phyloP scores from a whole-genome alignment of 208 protist species.

The Acanthamoeba triangularis region DNA sequence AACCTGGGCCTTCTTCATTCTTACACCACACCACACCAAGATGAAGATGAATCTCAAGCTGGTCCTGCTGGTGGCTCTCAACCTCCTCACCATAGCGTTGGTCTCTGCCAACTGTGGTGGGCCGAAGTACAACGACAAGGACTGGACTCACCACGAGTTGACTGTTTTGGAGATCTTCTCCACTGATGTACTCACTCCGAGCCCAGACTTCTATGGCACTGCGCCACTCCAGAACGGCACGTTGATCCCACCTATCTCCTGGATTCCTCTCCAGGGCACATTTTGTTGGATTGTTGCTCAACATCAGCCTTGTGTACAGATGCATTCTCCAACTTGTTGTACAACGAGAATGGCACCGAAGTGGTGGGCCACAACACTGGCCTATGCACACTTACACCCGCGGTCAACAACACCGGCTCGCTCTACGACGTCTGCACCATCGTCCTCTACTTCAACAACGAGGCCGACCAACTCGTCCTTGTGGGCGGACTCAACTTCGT shows the following conservation, averaged over 20 bases:
- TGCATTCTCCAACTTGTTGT: slow-evolving; percentile 35
- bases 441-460: slow-evolving; percentile 56
- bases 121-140: background rate
- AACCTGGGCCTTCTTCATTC: too few relatives aligned
- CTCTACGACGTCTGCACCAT: slow-evolving; percentile 42
- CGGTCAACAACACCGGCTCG: slow-evolving; percentile 30
- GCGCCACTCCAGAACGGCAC: slow-evolving; percentile 7
- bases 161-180: background rate
- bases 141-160: slow-evolving; percentile 5
- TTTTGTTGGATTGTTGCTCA: background rate
- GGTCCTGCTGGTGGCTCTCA: too few relatives aligned
- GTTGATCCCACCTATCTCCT: background rate
- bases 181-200: background rate
- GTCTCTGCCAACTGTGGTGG: too few relatives aligned
- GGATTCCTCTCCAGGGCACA: background rate
- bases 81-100: too few relatives aligned
- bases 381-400: slow-evolving; percentile 1
- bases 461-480: slow-evolving; percentile 3
- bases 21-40: too few relatives aligned
- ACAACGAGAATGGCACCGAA: background rate
- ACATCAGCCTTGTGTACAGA: background rate
- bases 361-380: background rate
- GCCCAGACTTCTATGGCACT: background rate
- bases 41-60: too few relatives aligned
- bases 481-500: background rate